Evolutionary conservation across 257 asterid species (phyloP).

Genomic region (Striga asiatica): DNA sequence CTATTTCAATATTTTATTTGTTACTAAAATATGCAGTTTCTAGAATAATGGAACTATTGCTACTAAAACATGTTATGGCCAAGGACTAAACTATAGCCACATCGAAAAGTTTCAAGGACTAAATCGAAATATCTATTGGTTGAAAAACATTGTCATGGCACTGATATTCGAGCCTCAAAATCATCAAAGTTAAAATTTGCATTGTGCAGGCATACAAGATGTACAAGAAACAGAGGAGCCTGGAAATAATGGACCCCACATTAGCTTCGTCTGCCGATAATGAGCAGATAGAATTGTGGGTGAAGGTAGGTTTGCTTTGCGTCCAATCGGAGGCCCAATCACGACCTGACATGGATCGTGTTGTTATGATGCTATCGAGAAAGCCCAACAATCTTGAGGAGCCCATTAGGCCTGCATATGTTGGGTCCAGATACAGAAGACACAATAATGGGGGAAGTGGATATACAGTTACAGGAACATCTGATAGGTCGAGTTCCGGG

Average conservation of each 20-base stretch:
- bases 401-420: conserved; percentile 70
- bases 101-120: too few relatives aligned
- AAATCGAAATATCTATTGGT: too few relatives aligned
- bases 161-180: too few relatives aligned
- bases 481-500: conserved; percentile 33
- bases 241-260: conserved; percentile 57
- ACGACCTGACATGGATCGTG: conserved; percentile 77
- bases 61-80: too few relatives aligned
- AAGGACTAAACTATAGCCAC: too few relatives aligned
- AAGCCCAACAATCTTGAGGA: conserved; percentile 61
- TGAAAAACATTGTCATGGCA: too few relatives aligned
- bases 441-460: conserved; percentile 17
- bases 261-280: conserved; percentile 41
- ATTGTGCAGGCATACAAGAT: conserved; percentile 59
- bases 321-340: conserved; percentile 61
- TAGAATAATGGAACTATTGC: too few relatives aligned
- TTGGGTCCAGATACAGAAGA: conserved; percentile 46
- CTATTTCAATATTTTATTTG: too few relatives aligned
- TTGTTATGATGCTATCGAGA: conserved; percentile 54
- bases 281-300: conserved; percentile 38
- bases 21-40: too few relatives aligned
- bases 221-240: conserved; percentile 57
- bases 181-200: not conserved
- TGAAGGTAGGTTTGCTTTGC: conserved; percentile 68
- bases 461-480: conserved; percentile 35